Evolutionary conservation across 768 basidiomycete genomes (phyloP).

Genomic region (Melanogaster broomeanus): DNA sequence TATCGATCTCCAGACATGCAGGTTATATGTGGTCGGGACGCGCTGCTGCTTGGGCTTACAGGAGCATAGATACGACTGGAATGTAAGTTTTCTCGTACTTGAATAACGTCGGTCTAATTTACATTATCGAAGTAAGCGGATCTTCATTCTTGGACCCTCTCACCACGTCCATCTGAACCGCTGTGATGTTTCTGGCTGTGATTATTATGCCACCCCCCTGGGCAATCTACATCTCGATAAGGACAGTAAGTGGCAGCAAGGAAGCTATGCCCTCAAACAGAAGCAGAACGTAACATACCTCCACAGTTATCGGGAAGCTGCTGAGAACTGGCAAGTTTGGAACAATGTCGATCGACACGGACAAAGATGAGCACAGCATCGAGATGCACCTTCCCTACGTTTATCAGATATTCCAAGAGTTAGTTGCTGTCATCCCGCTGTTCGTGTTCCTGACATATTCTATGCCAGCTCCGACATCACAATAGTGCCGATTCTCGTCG

Average conservation of each 20-base stretch:
- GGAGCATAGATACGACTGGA: constrained; percentile 73
- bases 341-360: constrained; percentile 61
- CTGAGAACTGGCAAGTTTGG: constrained; percentile 51
- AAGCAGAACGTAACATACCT: constrained; percentile 5
- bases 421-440: constrained; percentile 12
- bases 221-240: constrained; percentile 80
- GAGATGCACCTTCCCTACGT: constrained; percentile 98
- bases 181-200: constrained; percentile 84
- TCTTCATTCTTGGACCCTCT: constrained; percentile 95
- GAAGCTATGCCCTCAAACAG: not conserved
- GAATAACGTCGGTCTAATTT: constrained; percentile 5
- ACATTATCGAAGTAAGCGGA: constrained; percentile 63
- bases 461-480: constrained; percentile 63
- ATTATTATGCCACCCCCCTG: constrained; percentile 80
- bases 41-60: constrained; percentile 96
- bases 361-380: constrained; percentile 95
- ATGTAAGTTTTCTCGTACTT: constrained; percentile 58
- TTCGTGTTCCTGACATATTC: constrained; percentile 4
- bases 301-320: constrained; percentile 16
- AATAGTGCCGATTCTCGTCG: constrained; percentile 91
- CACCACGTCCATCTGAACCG: constrained; percentile 88
- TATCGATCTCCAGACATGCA: constrained; percentile 67
- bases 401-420: constrained; percentile 84
- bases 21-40: constrained; percentile 95
- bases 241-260: constrained; percentile 56